A percentile compares a stretch with the other conserved stretches of the same genome.
Conservation (phyloP, 2,329 filamentous ascomycete species). For the Bertia moriformis region DNA sequence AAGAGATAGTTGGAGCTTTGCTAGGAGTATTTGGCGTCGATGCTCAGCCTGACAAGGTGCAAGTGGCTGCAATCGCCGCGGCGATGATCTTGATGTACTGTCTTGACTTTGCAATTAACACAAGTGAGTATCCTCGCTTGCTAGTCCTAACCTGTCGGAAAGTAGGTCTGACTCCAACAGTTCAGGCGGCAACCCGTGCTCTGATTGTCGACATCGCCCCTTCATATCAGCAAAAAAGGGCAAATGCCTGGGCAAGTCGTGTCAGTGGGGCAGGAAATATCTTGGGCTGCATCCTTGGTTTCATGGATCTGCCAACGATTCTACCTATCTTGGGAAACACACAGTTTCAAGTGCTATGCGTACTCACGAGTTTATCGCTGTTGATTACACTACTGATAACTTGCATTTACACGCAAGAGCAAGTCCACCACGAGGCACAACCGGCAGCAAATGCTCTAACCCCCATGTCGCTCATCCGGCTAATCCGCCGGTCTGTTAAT, state of each 20-base stretch:
- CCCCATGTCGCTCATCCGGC: constrained; percentile 63
- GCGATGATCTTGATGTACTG: constrained; percentile 81
- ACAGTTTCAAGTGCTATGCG: constrained; percentile 86
- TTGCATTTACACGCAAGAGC: constrained; percentile 55
- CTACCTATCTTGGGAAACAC: constrained; percentile 71
- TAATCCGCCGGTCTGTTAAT: constrained; percentile 62
- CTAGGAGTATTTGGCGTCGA: constrained; percentile 59
- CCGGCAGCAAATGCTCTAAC: constrained; percentile 45
- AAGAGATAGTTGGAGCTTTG: constrained; percentile 55
- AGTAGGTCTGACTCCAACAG: no score
- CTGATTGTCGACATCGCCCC: constrained; percentile 91
- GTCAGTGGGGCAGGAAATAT: constrained; percentile 82
- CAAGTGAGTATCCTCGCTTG: no score
- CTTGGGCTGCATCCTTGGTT: constrained; percentile 75
- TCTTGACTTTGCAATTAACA: constrained; percentile 89
- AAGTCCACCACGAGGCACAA: constrained; percentile 59
- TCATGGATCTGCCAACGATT: constrained; percentile 60
- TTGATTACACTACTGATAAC: constrained; percentile 57
- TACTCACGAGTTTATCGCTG: constrained; percentile 66
- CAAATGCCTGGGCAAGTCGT: constrained; percentile 87
- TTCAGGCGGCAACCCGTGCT: constrained; percentile 80
- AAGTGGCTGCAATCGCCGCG: constrained; percentile 54
- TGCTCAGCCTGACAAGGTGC: constrained; percentile 47
- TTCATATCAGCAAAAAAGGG: constrained; percentile 80
- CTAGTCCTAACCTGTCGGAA: no score